A percentile compares a stretch with the other conserved stretches of the same genome.
Evolutionary conservation across 495 filamentous ascomycete species (phyloP).

Genomic region (Wilcoxina mikolae): DNA sequence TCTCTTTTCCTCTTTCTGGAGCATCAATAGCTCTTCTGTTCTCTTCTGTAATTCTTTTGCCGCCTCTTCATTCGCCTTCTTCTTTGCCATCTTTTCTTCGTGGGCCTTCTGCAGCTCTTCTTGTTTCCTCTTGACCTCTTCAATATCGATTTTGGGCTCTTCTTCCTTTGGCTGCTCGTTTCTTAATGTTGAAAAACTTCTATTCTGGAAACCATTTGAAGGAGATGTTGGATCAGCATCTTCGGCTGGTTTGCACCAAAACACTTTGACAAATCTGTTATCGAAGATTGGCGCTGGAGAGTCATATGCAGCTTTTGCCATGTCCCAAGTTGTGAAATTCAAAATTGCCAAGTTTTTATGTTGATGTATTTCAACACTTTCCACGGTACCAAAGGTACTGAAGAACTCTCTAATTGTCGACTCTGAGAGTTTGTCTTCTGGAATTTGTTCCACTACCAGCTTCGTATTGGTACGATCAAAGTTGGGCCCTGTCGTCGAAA

Average conservation of each 20-base stretch:
- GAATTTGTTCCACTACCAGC: conserved; percentile 86
- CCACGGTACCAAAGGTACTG: conserved; percentile 63
- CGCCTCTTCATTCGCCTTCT: conserved; percentile 57
- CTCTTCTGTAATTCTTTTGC: conserved; percentile 59
- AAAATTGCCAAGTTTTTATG: conserved; percentile 68
- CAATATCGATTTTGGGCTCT: conserved; percentile 53
- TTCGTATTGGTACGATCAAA: conserved; percentile 59
- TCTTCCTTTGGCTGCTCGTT: conserved; percentile 17
- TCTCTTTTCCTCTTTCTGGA: conserved; percentile 59
- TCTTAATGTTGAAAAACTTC: not conserved
- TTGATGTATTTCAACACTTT: conserved; percentile 56
- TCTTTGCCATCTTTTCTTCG: conserved; percentile 61
- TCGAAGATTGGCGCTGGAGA: conserved; percentile 93
- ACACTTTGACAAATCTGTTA: conserved; percentile 95
- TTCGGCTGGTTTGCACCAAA: conserved; percentile 61
- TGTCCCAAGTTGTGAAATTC: conserved; percentile 56
- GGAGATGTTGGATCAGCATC: not conserved
- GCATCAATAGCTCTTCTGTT: conserved; percentile 57
- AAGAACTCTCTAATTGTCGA: conserved; percentile 66
- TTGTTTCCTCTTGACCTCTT: conserved; percentile 62
- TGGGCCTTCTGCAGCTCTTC: conserved; percentile 62
- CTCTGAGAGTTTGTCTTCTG: conserved; percentile 70
- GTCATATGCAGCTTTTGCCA: conserved; percentile 68
- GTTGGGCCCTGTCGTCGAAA: conserved; percentile 62
- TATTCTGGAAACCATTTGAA: not conserved